Percentiles rank a stretch among this genome's conserved stretches.
phyloP scores from a whole-genome alignment of 1,139 yeast species.

The Saccharomyces hybrid region DNA sequence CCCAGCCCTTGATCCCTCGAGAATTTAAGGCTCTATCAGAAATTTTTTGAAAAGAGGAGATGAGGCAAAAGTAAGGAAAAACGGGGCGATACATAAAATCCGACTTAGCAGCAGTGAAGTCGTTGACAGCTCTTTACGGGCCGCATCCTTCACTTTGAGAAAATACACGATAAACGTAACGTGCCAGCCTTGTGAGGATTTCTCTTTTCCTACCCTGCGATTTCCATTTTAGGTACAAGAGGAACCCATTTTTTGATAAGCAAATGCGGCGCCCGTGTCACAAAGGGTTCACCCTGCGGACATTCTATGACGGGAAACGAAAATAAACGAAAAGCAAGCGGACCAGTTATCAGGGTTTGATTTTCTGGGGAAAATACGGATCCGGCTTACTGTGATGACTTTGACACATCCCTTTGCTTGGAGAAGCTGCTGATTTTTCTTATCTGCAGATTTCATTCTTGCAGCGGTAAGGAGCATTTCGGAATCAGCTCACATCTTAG shows the following conservation, averaged over 20 bases:
- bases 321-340: not conserved
- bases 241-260: not conserved
- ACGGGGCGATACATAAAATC: not conserved
- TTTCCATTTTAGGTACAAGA: not conserved
- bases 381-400: not conserved
- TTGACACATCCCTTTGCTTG: not conserved
- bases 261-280: not conserved
- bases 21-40: not conserved
- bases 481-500: not conserved
- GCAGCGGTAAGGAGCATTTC: not conserved
- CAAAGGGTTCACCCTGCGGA: not conserved
- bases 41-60: not conserved
- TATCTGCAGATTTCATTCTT: not conserved
- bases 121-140: too few relatives aligned
- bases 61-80: not conserved
- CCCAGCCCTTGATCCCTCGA: too few relatives aligned
- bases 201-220: not conserved
- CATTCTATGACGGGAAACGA: not conserved
- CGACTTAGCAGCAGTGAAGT: not conserved
- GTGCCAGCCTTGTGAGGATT: not conserved
- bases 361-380: not conserved
- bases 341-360: not conserved
- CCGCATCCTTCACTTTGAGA: not conserved
- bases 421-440: not conserved
- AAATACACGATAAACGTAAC: not conserved